Evolutionary conservation across 257 asterid genomes (phyloP).

Genomic region (Paulownia fortunei): DNA sequence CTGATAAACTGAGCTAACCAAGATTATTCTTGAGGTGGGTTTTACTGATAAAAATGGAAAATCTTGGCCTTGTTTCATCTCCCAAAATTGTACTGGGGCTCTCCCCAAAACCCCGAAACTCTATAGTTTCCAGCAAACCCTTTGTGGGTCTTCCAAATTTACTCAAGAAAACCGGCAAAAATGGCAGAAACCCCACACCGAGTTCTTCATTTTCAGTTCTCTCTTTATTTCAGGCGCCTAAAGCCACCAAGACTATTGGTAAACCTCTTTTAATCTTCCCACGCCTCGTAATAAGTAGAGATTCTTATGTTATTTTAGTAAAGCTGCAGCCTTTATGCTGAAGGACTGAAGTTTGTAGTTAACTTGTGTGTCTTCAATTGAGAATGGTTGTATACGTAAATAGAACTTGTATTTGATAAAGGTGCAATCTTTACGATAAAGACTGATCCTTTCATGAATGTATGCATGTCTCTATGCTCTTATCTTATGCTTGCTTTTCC

Average conservation of each 20-base stretch:
- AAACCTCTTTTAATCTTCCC: constrained; percentile 20
- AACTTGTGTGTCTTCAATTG: too few relatives aligned
- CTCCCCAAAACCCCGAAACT: constrained; percentile 53
- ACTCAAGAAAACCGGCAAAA: constrained; percentile 42
- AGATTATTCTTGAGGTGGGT: background rate
- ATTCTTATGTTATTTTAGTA: constrained; percentile 1
- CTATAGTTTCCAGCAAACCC: constrained; percentile 53
- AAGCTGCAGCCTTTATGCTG: background rate
- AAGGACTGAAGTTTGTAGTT: background rate
- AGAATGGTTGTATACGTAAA: background rate
- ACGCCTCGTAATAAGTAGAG: background rate
- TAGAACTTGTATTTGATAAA: background rate
- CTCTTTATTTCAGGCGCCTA: constrained; percentile 51
- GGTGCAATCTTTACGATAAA: background rate
- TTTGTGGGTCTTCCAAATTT: constrained; percentile 61
- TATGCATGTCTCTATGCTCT: background rate
- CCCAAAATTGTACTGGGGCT: constrained; percentile 64
- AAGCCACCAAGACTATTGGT: constrained; percentile 62
- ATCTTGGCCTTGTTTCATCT: constrained; percentile 65
- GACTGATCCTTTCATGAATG: background rate
- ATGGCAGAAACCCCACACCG: constrained; percentile 41
- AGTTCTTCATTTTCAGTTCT: constrained; percentile 45
- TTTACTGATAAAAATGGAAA: constrained; percentile 57
- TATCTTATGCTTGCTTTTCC: background rate
- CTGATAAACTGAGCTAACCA: constrained; percentile 6